These are phyloP conservation scores for Trichoderma atroviride DNA, from an alignment of 2,329 filamentous ascomycete species.

Conservation along the genomic window DNA sequence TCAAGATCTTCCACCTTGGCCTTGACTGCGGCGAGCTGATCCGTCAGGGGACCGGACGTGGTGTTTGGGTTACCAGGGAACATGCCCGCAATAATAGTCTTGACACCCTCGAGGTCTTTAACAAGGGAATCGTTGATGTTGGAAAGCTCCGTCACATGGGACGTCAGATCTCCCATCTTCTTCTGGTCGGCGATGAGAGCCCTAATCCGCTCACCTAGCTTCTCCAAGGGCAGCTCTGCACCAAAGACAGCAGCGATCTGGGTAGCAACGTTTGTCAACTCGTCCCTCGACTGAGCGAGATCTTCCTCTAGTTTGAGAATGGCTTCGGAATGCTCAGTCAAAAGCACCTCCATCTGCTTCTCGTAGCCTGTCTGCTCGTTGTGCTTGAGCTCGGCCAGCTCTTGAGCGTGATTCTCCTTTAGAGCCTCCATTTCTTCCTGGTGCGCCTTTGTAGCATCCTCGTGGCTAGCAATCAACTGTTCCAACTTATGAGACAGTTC, in stretches of 20 bases:
- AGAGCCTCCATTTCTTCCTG: constrained; percentile 55
- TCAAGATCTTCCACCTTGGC: constrained; percentile 66
- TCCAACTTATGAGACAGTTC: constrained; percentile 57
- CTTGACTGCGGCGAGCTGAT: constrained; percentile 64
- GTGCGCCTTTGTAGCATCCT: constrained; percentile 58
- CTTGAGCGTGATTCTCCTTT: constrained; percentile 52
- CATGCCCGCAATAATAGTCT: constrained; percentile 56
- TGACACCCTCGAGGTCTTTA: constrained; percentile 64
- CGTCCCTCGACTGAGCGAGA: constrained; percentile 65
- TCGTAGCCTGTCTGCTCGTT: constrained; percentile 60
- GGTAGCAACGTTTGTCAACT: constrained; percentile 65
- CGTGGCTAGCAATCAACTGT: constrained; percentile 62
- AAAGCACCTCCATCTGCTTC: constrained; percentile 59
- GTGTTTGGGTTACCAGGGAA: constrained; percentile 45
- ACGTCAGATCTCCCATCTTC: constrained; percentile 60
- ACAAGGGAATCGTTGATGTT: constrained; percentile 61
- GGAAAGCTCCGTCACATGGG: constrained; percentile 58
- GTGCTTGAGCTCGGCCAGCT: constrained; percentile 52
- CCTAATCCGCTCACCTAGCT: constrained; percentile 64
- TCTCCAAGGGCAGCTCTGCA: constrained; percentile 67
- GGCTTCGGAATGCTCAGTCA: constrained; percentile 62
- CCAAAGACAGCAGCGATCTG: constrained; percentile 64
- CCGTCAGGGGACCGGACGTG: constrained; percentile 52
- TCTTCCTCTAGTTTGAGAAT: constrained; percentile 62
- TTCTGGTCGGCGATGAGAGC: constrained; percentile 60